Evolutionary conservation across 2,329 filamentous ascomycete genomes (phyloP), one percentile per base, ranked within the genome.

Genomic region (Colletotrichum brevisporum): DNA sequence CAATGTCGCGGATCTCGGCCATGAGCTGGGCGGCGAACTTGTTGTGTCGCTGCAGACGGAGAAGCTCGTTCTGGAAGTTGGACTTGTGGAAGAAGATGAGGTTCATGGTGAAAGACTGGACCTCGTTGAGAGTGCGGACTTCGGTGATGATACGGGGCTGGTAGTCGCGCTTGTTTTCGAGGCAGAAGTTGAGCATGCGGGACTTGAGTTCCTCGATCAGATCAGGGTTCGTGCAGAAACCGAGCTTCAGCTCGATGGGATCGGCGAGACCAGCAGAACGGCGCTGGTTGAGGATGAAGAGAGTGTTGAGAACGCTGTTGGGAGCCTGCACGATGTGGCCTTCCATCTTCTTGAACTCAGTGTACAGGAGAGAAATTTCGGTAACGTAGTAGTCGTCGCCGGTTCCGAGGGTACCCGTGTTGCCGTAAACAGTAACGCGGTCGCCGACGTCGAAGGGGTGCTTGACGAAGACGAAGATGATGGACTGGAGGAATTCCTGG

Each of bases 271-370:
- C 92, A 72, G 95, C 95, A 41, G 94, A 97, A 62, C 95, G 92
- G 53, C 95, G 91, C 82, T 97, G 94, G 80, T 98, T 98, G 52
- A 98, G 90, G 71, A 98, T 97, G 81, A 98, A 98, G 0, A 98
- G 86, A 0, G 90, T 94, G 81, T 98, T 98, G 63, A 98, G 88
- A 45, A 97, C 90, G 67, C 92, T 97, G 86, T 98, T 98, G 12
- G 95, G 95, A 0, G 95, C 95, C 80, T 98, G 95, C 0, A 98
- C 95, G 26, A 98, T 92, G 75, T 98, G 95, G 2, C 95, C 95
- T 80, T 98, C 92, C 93, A 98, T 95, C 85, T 98, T 98, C 86
- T 98, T 98, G 84, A 98, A 98, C 76, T 98, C 95, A 15, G 95
- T 98, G 78, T 96, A 98, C 16, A 98, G 86, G 1, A 98, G 86